These are phyloP conservation scores for Komagataella populi DNA, from an alignment of 805 yeast genomes.

Conservation along the genomic window DNA sequence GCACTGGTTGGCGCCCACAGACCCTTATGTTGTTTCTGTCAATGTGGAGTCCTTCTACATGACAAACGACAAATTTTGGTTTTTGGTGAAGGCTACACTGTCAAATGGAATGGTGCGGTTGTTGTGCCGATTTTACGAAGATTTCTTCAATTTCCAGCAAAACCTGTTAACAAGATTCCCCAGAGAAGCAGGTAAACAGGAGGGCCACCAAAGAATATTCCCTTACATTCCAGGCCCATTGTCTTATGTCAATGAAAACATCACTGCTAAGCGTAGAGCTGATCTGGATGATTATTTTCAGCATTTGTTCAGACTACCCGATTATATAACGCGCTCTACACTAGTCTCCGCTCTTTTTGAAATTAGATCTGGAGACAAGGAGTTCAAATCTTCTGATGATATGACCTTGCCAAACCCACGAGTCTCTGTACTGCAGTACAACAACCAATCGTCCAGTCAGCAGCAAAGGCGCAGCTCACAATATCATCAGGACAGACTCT, in stretches of 20 bases:
- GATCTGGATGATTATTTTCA: conserved; percentile 39
- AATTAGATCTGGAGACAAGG: conserved; percentile 50
- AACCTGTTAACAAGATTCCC: conserved; percentile 74
- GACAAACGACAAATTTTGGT: conserved; percentile 85
- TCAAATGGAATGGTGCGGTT: conserved; percentile 57
- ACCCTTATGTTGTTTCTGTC: conserved; percentile 36
- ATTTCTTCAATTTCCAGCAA: conserved; percentile 89
- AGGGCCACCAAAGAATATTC: conserved; percentile 63
- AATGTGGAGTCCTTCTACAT: conserved; percentile 68
- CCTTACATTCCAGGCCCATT: conserved; percentile 97
- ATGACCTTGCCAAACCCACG: conserved; percentile 7
- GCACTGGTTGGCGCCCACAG: conserved; percentile 4
- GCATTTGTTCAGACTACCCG: conserved; percentile 56
- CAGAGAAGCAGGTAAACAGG: conserved; percentile 75
- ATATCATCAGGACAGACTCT: conserved; percentile 37
- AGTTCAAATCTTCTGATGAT: conserved; percentile 13
- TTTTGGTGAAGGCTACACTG: conserved; percentile 53
- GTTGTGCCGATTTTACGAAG: conserved; percentile 85
- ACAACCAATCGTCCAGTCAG: conserved; percentile 21
- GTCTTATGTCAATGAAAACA: conserved; percentile 71
- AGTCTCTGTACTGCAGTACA: background rate
- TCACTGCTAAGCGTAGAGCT: conserved; percentile 38
- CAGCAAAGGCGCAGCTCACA: conserved; percentile 18
- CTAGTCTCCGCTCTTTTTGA: conserved; percentile 64
- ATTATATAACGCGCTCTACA: conserved; percentile 55